Evolutionary conservation across 495 filamentous ascomycete species (phyloP).

Genomic region (Aspergillus wentii): DNA sequence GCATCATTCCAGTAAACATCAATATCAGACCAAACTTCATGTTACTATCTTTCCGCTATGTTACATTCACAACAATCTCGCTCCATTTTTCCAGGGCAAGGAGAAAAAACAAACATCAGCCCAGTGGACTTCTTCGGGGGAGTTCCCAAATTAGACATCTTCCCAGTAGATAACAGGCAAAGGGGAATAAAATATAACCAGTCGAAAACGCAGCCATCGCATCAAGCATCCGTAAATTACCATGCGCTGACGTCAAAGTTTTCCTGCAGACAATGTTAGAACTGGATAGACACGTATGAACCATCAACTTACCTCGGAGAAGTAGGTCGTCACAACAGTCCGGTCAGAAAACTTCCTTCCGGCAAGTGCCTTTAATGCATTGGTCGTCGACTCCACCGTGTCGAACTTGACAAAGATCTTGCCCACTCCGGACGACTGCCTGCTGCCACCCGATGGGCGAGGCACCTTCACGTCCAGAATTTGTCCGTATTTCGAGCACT

Average conservation of each 20-base stretch:
- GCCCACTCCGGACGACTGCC: constrained; percentile 82
- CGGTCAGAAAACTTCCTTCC: constrained; percentile 93
- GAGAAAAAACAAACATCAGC: constrained; percentile 9
- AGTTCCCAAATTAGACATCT: no score
- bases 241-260: constrained; percentile 75
- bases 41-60: constrained; percentile 10
- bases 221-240: constrained; percentile 44
- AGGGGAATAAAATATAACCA: constrained; percentile 13
- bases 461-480: constrained; percentile 87
- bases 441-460: constrained; percentile 72
- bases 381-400: constrained; percentile 68
- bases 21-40: no score
- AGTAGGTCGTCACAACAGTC: constrained; percentile 94
- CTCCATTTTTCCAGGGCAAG: constrained; percentile 24
- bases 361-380: constrained; percentile 78
- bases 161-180: constrained; percentile 13
- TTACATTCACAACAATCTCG: constrained; percentile 6
- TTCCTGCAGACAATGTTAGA: constrained; percentile 45
- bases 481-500: constrained; percentile 85
- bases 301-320: constrained; percentile 65
- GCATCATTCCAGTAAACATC: no score
- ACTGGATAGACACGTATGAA: neutral
- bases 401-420: constrained; percentile 98
- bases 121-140: no score
- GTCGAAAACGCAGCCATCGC: neutral